Percentiles rank a stretch among this genome's conserved stretches.
Conservation (phyloP, 164 flowering plant genomes). For the Chimonanthus salicifolius region DNA sequence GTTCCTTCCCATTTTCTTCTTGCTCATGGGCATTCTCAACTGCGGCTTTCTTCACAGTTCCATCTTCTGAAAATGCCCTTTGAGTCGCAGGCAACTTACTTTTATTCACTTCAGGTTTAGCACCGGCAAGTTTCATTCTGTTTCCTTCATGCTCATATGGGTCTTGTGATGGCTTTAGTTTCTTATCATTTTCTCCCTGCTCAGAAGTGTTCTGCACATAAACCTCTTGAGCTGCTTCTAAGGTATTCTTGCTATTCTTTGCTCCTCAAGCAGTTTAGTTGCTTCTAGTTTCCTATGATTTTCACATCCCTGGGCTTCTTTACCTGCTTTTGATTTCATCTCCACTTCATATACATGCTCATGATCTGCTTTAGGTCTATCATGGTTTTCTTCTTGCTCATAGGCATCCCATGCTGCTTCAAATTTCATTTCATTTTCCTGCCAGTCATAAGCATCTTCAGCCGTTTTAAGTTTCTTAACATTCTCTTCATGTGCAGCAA, state of each 20-base stretch:
- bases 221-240: slow-evolving; percentile 10
- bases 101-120: slow-evolving; percentile 10
- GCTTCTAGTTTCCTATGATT: slow-evolving; percentile 10
- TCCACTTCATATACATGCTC: slow-evolving; percentile 11
- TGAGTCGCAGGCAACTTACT: slow-evolving; percentile 9
- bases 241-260: slow-evolving; percentile 7
- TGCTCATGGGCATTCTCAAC: slow-evolving; percentile 10
- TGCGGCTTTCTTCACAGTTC: slow-evolving; percentile 6
- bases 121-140: slow-evolving; percentile 8
- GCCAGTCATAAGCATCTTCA: slow-evolving; percentile 9
- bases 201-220: slow-evolving; percentile 9
- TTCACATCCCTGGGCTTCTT: slow-evolving; percentile 11
- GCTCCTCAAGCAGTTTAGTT: not conserved
- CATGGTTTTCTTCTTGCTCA: slow-evolving; percentile 13
- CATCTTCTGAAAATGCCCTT: slow-evolving; percentile 6
- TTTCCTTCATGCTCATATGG: slow-evolving; percentile 13
- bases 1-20: slow-evolving; percentile 15
- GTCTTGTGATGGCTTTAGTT: slow-evolving; percentile 10
- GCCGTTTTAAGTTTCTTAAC: slow-evolving; percentile 12
- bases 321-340: slow-evolving; percentile 8
- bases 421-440: not conserved
- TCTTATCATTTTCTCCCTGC: slow-evolving; percentile 9
- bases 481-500: slow-evolving; percentile 5
- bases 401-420: slow-evolving; percentile 1
- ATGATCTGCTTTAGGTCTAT: slow-evolving; percentile 6